A percentile compares a stretch with the other conserved stretches of the same genome.
Conservation (phyloP, 75 land plant species). For the Pinus tabuliformis region DNA sequence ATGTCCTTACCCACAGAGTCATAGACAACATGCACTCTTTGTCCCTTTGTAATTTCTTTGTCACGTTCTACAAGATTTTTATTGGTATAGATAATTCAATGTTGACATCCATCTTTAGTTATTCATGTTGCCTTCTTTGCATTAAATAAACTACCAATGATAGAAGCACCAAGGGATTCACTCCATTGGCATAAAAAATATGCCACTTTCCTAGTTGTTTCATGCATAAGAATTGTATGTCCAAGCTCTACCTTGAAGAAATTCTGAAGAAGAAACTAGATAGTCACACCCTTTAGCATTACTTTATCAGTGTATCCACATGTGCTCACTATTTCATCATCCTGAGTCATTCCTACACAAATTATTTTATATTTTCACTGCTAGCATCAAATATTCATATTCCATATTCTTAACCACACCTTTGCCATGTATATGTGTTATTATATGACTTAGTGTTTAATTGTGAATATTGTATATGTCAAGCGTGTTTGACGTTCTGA, state of each 20-base stretch:
- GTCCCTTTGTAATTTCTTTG: constrained; percentile 77
- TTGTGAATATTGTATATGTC: no score
- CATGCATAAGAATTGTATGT: constrained; percentile 88
- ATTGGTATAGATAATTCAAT: constrained; percentile 73
- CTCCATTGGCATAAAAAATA: constrained; percentile 91
- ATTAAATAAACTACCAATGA: constrained; percentile 87
- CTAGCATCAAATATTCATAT: constrained; percentile 1
- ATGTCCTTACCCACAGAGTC: constrained; percentile 96
- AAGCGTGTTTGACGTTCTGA: no score
- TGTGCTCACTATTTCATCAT: no score
- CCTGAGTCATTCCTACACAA: neutral
- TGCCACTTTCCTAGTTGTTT: constrained; percentile 92
- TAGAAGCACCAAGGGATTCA: constrained; percentile 83
- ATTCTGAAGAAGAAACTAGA: constrained; percentile 67
- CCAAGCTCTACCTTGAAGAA: constrained; percentile 86
- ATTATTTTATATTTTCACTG: constrained; percentile 8
- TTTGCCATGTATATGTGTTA: neutral
- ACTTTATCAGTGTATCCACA: neutral
- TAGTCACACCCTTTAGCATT: constrained; percentile 92
- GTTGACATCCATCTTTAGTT: constrained; percentile 81
- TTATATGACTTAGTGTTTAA: no score
- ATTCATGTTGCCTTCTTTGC: constrained; percentile 79
- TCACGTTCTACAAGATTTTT: constrained; percentile 78
- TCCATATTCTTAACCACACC: neutral
- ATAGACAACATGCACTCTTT: constrained; percentile 91